Evolutionary conservation across 352 stramenopile species (phyloP), one percentile per base, ranked within the genome.

Genomic region (Globisporangium cystogenes): DNA sequence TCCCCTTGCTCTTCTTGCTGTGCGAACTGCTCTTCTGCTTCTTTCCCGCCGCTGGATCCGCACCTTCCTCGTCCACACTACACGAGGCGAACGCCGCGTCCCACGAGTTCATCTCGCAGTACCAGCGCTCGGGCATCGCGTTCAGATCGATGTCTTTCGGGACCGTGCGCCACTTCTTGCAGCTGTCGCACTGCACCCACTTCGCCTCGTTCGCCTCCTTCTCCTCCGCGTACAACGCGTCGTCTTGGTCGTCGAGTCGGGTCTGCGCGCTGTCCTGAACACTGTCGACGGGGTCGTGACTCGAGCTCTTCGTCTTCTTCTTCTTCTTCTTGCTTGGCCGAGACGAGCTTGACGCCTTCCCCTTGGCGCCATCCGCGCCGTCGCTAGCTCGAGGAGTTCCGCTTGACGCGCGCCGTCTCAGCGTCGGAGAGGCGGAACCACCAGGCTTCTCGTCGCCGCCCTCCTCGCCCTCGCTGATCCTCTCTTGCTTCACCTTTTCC

Each of bases 141-240:
- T 97, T 76, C 44, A 94, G 59, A 59, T 98, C 82, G 20, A 98
- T 80, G 33, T 77, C 66, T 48, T 77, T 84, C 5, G 95, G 87
- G 15, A 99, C 79, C 15, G 93, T 95, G 39, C 96, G 88, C 96
- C 96, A 99, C 63, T 98, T 98, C 35, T 87, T 82, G 74, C 96
- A 99, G 33, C 72, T 76, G 50, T 99, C 96, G 55, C 96, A 99
- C 65, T 98, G 93, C 0, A 98, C 96, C 96, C 96, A 99, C 53
- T 91, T 92, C 4, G 79, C 76, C 50, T 96, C 82, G 3, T 20
- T 44, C 39, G 39, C 39, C 12, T 80, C 78, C 12, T 74, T 68
- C 40, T 59, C 60, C 62, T 67, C 49, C 35, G 46, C 40, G 3
- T 48, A 41, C 1, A 61, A 55, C 4, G 70, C 62, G 4, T 68